A percentile compares a stretch with the other conserved stretches of the same genome.
Conservation (phyloP, 2,329 filamentous ascomycete species). For the Furcasterigmium furcatum region DNA sequence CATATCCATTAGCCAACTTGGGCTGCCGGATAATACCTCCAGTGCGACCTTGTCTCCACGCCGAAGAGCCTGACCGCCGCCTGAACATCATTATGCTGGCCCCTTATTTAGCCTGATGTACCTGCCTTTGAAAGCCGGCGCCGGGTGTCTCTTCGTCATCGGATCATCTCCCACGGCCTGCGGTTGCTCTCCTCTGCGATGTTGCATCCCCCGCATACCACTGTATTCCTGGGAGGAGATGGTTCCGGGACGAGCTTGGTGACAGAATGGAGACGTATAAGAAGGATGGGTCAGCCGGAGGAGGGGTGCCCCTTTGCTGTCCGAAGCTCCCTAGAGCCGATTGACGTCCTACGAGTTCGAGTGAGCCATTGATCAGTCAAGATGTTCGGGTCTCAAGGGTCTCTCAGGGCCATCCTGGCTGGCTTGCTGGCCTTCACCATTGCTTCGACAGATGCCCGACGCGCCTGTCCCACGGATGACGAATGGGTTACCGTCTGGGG, state of each 20-base stretch:
- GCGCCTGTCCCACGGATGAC: conserved; percentile 13
- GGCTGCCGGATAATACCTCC: background rate
- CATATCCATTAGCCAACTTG: background rate
- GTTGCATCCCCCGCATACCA: background rate
- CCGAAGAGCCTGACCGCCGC: background rate
- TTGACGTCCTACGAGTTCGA: background rate
- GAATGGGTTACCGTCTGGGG: conserved; percentile 63
- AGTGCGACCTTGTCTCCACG: background rate
- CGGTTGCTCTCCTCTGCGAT: background rate
- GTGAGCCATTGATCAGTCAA: background rate
- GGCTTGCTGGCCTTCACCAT: background rate
- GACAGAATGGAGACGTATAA: background rate
- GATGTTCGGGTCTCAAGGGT: background rate
- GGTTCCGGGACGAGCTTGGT: background rate
- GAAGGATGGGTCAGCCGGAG: background rate
- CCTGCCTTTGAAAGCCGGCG: background rate
- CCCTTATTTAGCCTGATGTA: background rate
- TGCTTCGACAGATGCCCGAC: background rate
- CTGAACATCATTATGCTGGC: background rate
- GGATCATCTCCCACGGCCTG: background rate
- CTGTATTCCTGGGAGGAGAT: background rate
- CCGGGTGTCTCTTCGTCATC: background rate
- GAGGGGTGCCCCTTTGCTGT: background rate
- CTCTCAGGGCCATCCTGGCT: background rate
- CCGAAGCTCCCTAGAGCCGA: background rate